Evolutionary conservation across 306 rosid genomes (phyloP), one percentile per base, ranked within the genome.

Genomic region (Chamaecrista fasciculata): DNA sequence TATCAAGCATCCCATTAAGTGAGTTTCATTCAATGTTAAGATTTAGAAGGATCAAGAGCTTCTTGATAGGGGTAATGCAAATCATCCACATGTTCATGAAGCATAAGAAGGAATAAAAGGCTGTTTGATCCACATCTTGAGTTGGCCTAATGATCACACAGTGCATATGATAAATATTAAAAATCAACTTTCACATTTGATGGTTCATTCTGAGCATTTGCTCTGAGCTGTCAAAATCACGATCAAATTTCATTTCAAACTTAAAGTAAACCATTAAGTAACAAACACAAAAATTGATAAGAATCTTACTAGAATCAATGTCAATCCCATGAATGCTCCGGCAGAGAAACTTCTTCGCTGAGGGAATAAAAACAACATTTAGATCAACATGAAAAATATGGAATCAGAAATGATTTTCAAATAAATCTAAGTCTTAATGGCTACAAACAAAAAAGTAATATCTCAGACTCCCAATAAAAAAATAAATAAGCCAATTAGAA

Each of bases 251-350:
- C 2, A 60, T 18, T 26, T 42, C 15, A 19, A 69, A 76, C 55
- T 42, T 34, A 15, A 58, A 51, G 14, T 36, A 49, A 19, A 53
- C 11, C 14, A 58, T 68, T 60, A 18, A 10, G 51, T 57, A 48
- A 66, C 26, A 61, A 19, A 74, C 39, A 70, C 28, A 4, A 24
- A 44, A 50, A 63, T 2, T 31, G 67, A 48, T 48, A 63, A 20
- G 78, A 81, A 58, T 76, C 92, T 83, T 83, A 94, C 98, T 74
- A 33, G 85, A 77, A 61, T 94, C 99, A 72, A 94, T 94, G 80
- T 94, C 99, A 72, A 94, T 34, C 37, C 97, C 99, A 73, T 85
- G 88, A 71, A 94, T 91, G 80, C 84, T 84, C 75, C 77, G 81
- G 86, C 99, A 94, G 53, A 16, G 34, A 56, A 88, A 94, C 79